Conservation (phyloP, 805 yeast genomes). For the Isabelozyma heimii region DNA sequence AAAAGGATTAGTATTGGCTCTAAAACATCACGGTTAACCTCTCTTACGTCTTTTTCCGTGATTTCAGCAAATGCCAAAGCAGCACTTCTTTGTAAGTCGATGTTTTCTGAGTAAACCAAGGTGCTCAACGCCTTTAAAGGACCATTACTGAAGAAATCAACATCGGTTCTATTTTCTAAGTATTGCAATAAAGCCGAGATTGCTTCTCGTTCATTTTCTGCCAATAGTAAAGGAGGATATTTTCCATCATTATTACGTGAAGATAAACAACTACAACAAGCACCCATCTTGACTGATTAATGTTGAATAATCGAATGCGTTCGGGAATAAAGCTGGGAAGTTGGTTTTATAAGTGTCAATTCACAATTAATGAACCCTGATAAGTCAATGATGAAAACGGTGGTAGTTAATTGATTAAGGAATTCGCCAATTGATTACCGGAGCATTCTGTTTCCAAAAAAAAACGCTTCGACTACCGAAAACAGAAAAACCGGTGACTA, state of each 20-base stretch:
- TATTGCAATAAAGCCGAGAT: slow-evolving; percentile 86
- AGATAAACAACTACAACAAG: slow-evolving; percentile 40
- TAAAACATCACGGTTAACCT: slow-evolving; percentile 85
- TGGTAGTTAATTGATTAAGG: too few relatives aligned
- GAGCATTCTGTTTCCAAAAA: neutral
- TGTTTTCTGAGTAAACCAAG: slow-evolving; percentile 89
- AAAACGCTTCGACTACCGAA: neutral
- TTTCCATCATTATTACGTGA: slow-evolving; percentile 51
- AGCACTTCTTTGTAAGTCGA: slow-evolving; percentile 93
- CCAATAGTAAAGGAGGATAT: slow-evolving; percentile 73
- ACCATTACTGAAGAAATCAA: slow-evolving; percentile 85
- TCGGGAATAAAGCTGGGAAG: too few relatives aligned
- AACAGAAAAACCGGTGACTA: neutral
- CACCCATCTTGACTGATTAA: slow-evolving; percentile 29
- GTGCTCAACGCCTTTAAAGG: slow-evolving; percentile 88
- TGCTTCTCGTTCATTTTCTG: slow-evolving; percentile 96
- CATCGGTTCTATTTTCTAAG: slow-evolving; percentile 81
- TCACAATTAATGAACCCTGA: too few relatives aligned
- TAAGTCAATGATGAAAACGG: too few relatives aligned
- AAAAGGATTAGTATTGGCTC: slow-evolving; percentile 89
- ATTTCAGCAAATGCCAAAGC: slow-evolving; percentile 98
- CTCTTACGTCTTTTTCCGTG: slow-evolving; percentile 91
- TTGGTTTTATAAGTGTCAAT: too few relatives aligned
- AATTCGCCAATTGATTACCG: neutral
- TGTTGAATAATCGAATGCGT: neutral